phyloP scores from a whole-genome alignment of 1,284 basidiomycete genomes.

The Pholiota adiposa region DNA sequence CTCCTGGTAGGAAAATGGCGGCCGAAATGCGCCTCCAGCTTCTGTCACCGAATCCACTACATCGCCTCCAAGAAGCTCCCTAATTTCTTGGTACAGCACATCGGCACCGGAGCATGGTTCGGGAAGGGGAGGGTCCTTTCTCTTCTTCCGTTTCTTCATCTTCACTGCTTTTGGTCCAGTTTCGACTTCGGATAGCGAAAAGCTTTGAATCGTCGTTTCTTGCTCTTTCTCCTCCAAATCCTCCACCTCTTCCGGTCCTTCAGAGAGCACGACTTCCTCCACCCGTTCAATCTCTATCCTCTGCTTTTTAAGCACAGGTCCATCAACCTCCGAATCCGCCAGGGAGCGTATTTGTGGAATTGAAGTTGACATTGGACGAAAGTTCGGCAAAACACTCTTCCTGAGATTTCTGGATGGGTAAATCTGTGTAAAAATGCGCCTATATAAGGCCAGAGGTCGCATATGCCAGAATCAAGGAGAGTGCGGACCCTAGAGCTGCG shows the following conservation, averaged over 20 bases:
- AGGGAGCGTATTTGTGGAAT: slow-evolving; percentile 30
- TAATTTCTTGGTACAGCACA: slow-evolving; percentile 75
- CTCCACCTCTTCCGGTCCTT: neutral
- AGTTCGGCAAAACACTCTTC: neutral
- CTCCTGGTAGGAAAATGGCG: slow-evolving; percentile 64
- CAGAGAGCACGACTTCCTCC: slow-evolving; percentile 3
- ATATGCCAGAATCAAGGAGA: slow-evolving; percentile 11
- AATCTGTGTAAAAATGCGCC: slow-evolving; percentile 11
- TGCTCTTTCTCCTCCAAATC: neutral
- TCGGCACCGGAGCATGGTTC: slow-evolving; percentile 77
- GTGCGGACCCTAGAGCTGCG: neutral
- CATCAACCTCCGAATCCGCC: slow-evolving; percentile 30
- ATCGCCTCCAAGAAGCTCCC: slow-evolving; percentile 67
- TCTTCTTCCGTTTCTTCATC: slow-evolving; percentile 31
- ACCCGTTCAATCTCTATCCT: slow-evolving; percentile 33
- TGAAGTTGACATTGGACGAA: slow-evolving; percentile 17
- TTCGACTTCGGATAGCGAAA: slow-evolving; percentile 2
- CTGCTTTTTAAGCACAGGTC: slow-evolving; percentile 44
- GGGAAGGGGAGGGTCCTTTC: slow-evolving; percentile 41
- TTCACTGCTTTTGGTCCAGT: slow-evolving; percentile 14
- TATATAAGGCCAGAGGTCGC: slow-evolving; percentile 15
- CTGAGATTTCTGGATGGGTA: neutral
- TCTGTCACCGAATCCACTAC: slow-evolving; percentile 54
- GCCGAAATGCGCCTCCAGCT: slow-evolving; percentile 55
- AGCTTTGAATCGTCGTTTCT: neutral